phyloP scores from a whole-genome alignment of 2,329 filamentous ascomycete genomes.

The Didymosphaeria variabile region DNA sequence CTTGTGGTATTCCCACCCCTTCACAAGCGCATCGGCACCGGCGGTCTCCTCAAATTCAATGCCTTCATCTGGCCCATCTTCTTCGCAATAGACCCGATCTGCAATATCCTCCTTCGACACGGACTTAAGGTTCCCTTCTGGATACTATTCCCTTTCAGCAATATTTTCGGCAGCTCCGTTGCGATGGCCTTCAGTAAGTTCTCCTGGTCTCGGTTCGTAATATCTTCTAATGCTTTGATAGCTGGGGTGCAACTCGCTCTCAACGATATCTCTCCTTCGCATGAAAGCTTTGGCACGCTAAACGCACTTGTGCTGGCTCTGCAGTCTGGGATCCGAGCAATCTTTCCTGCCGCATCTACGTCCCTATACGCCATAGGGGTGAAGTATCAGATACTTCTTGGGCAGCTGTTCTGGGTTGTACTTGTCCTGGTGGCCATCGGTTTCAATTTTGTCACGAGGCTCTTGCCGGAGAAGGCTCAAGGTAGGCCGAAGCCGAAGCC shows the following conservation, averaged over 20 bases:
- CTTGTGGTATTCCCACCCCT: constrained; percentile 74
- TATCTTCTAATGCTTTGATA: constrained; percentile 25
- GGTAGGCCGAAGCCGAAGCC: constrained; percentile 16
- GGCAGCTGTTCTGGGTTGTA: constrained; percentile 73
- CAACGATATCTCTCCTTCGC: constrained; percentile 76
- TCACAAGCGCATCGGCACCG: constrained; percentile 72
- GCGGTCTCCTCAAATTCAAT: constrained; percentile 68
- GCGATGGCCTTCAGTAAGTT: constrained; percentile 71
- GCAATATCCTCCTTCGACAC: constrained; percentile 65
- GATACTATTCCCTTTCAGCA: constrained; percentile 55
- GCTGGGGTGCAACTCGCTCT: constrained; percentile 74
- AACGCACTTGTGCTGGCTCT: constrained; percentile 74
- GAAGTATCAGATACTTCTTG: constrained; percentile 66
- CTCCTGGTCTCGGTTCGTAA: background rate
- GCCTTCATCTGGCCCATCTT: constrained; percentile 70
- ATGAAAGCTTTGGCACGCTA: constrained; percentile 71
- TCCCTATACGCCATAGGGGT: constrained; percentile 75
- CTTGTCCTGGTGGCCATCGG: constrained; percentile 49
- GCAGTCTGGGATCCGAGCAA: constrained; percentile 68
- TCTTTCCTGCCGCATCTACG: constrained; percentile 72
- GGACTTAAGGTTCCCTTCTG: constrained; percentile 65
- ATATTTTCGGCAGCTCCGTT: constrained; percentile 69
- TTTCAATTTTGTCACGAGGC: constrained; percentile 11
- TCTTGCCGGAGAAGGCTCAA: constrained; percentile 25
- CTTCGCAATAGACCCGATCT: constrained; percentile 63